These are phyloP conservation scores for Lotmaria passim DNA, from an alignment of 208 protist genomes.

Conservation along the genomic window DNA sequence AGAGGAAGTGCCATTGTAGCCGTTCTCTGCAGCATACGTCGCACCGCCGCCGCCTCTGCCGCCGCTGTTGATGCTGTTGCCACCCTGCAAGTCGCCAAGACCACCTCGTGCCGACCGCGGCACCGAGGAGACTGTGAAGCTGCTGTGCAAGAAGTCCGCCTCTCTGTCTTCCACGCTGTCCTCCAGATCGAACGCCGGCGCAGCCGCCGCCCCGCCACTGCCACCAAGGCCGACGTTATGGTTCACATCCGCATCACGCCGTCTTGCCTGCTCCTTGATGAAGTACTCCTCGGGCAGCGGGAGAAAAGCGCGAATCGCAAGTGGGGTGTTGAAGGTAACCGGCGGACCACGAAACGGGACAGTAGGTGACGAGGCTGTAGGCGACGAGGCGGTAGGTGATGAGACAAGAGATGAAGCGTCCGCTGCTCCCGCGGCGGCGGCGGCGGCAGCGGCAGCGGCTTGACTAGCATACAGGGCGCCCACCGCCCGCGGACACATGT, in stretches of 20 bases:
- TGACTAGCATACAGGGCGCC: constrained; percentile 38
- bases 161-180: constrained; percentile 9
- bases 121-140: constrained; percentile 7
- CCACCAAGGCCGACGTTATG: background rate
- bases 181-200: constrained; percentile 1
- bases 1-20: background rate
- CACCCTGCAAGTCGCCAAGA: background rate
- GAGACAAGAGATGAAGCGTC: background rate
- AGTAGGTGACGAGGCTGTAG: background rate
- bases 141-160: constrained; percentile 4
- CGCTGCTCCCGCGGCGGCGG: background rate
- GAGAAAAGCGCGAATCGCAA: constrained; percentile 76
- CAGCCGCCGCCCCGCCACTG: background rate
- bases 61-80: too few relatives aligned
- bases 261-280: background rate
- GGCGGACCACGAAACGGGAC: constrained; percentile 7
- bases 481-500: constrained; percentile 36
- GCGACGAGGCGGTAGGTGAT: background rate
- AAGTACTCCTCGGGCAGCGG: constrained; percentile 54
- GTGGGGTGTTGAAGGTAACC: constrained; percentile 64
- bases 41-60: too few relatives aligned
- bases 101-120: background rate
- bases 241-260: background rate
- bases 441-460: constrained; percentile 9
- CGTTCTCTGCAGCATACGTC: background rate